Evolutionary conservation across 2,329 filamentous ascomycete genomes (phyloP).

Genomic region (Aspergillus jensenii): DNA sequence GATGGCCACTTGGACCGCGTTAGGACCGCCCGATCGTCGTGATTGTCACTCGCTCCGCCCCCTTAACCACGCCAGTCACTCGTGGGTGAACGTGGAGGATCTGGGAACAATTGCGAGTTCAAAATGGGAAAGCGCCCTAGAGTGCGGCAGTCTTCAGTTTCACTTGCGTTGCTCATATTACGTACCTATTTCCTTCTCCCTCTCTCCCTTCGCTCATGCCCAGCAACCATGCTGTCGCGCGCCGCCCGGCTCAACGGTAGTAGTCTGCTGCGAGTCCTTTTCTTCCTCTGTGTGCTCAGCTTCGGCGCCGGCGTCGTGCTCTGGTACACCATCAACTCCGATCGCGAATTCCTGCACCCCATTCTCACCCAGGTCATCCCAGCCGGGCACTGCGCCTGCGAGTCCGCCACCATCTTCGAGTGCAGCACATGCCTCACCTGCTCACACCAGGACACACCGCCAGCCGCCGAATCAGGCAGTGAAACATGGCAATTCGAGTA

Average conservation of each 20-base stretch:
- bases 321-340: slow-evolving; percentile 39
- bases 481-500: slow-evolving; percentile 32
- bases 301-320: slow-evolving; percentile 23
- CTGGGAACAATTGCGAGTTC: no score
- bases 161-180: no score
- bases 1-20: no score
- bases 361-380: slow-evolving; percentile 40
- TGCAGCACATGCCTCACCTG: slow-evolving; percentile 37
- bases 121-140: not conserved
- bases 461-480: no score
- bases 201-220: no score
- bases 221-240: slow-evolving; percentile 11
- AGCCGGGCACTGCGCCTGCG: slow-evolving; percentile 40
- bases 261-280: slow-evolving; percentile 22
- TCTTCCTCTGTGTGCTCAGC: slow-evolving; percentile 19
- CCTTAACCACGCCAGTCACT: no score
- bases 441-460: slow-evolving; percentile 12
- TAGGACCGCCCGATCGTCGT: no score
- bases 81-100: no score
- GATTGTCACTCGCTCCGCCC: no score
- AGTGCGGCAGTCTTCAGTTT: not conserved
- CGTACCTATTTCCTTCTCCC: no score
- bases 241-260: slow-evolving; percentile 23
- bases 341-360: slow-evolving; percentile 36
- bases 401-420: slow-evolving; percentile 39